phyloP scores from a whole-genome alignment of 345 rosid species.

The Euphorbia peplus region DNA sequence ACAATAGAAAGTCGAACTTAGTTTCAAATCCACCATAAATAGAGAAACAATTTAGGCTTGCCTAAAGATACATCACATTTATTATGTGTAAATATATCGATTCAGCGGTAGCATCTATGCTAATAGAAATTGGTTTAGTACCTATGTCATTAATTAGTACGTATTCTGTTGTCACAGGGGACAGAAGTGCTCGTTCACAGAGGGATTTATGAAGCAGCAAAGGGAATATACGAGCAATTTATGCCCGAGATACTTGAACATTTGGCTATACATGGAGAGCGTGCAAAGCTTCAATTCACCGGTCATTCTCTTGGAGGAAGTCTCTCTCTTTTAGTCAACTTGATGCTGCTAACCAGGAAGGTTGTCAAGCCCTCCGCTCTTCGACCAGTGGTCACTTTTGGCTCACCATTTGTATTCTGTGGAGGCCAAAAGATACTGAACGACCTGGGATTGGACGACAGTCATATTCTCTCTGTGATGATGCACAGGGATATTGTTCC shows the following conservation, averaged over 20 bases:
- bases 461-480: conserved; percentile 61
- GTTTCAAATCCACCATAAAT: no score
- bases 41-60: no score
- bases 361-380: conserved; percentile 52
- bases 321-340: conserved; percentile 65
- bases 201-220: conserved; percentile 95
- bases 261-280: conserved; percentile 51
- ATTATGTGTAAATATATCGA: no score
- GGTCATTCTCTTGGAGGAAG: conserved; percentile 98
- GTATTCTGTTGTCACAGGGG: conserved; percentile 36
- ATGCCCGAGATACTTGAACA: conserved; percentile 71
- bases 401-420: conserved; percentile 85
- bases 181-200: conserved; percentile 82
- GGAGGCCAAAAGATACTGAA: conserved; percentile 69
- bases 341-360: conserved; percentile 64
- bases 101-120: no score
- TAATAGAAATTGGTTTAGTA: neutral
- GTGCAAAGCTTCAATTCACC: conserved; percentile 75
- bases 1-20: no score
- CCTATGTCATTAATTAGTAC: neutral
- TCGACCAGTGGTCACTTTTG: conserved; percentile 71
- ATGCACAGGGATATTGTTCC: conserved; percentile 98
- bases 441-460: conserved; percentile 69
- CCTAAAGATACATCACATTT: no score
- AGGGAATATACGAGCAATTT: conserved; percentile 77